These are phyloP conservation scores for Diphasiastrum complanatum DNA, from an alignment of 83 land plant species.

Conservation along the genomic window DNA sequence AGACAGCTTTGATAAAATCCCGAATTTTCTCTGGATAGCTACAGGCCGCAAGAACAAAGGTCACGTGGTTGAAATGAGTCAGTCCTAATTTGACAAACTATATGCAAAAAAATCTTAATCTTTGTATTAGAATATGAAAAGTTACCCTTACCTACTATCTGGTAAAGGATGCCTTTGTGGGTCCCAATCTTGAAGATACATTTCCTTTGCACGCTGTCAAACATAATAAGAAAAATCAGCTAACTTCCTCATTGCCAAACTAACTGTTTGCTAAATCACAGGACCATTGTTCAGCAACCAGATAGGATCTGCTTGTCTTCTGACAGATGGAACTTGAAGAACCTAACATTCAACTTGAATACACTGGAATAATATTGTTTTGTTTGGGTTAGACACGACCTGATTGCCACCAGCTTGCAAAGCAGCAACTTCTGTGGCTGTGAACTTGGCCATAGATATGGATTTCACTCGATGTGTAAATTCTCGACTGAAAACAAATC, in stretches of 20 bases:
- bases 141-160: conserved; percentile 69
- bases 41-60: conserved; percentile 8
- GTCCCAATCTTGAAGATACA: conserved; percentile 82
- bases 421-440: conserved; percentile 59
- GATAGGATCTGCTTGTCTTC: no score
- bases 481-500: conserved; percentile 95
- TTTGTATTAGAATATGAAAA: background rate
- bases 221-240: background rate
- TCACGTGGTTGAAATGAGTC: no score
- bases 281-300: no score
- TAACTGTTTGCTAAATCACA: background rate
- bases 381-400: conserved; percentile 47
- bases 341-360: no score
- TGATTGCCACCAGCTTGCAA: conserved; percentile 92
- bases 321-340: no score
- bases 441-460: conserved; percentile 90
- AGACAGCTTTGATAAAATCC: conserved; percentile 83
- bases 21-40: conserved; percentile 75
- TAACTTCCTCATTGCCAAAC: background rate
- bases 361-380: no score
- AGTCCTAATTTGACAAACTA: no score
- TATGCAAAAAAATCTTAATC: conserved; percentile 10
- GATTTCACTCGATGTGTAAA: conserved; percentile 95
- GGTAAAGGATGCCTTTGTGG: conserved; percentile 59
- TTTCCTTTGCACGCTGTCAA: conserved; percentile 62